These are phyloP conservation scores for Quercus glauca DNA, from an alignment of 306 rosid genomes.

Conservation along the genomic window DNA sequence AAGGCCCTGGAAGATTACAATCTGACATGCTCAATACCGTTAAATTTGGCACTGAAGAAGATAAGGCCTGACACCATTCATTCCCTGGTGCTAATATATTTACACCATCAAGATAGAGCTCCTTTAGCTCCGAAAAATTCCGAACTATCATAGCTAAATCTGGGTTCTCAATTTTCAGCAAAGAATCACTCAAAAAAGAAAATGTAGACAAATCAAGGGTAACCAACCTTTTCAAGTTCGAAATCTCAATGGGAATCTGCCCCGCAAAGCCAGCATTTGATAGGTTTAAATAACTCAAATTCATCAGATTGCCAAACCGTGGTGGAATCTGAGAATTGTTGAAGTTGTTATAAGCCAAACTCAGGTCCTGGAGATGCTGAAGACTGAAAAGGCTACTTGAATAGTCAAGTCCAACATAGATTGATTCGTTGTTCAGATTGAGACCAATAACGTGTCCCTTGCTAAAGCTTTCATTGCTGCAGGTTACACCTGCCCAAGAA, in stretches of 20 bases:
- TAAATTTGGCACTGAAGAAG: not conserved
- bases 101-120: not conserved
- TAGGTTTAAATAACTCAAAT: slow-evolving; percentile 29
- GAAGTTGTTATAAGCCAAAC: slow-evolving; percentile 26
- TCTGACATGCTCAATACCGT: not conserved
- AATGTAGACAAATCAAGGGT: slow-evolving; percentile 36
- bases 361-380: slow-evolving; percentile 25
- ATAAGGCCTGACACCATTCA: not conserved
- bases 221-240: slow-evolving; percentile 38
- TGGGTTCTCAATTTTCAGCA: slow-evolving; percentile 34
- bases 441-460: slow-evolving; percentile 33
- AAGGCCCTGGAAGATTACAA: not conserved
- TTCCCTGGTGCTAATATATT: not conserved
- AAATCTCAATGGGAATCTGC: slow-evolving; percentile 41
- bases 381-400: slow-evolving; percentile 30
- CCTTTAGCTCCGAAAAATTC: not conserved
- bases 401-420: slow-evolving; percentile 17
- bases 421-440: slow-evolving; percentile 20
- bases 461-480: not conserved
- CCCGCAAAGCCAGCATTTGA: slow-evolving; percentile 35
- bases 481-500: slow-evolving; percentile 14
- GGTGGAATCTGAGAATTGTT: slow-evolving; percentile 29
- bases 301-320: slow-evolving; percentile 22
- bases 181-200: not conserved
- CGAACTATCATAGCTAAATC: not conserved